phyloP scores from a whole-genome alignment of 2,329 filamentous ascomycete species.

The Fonsecaea pedrosoi region DNA sequence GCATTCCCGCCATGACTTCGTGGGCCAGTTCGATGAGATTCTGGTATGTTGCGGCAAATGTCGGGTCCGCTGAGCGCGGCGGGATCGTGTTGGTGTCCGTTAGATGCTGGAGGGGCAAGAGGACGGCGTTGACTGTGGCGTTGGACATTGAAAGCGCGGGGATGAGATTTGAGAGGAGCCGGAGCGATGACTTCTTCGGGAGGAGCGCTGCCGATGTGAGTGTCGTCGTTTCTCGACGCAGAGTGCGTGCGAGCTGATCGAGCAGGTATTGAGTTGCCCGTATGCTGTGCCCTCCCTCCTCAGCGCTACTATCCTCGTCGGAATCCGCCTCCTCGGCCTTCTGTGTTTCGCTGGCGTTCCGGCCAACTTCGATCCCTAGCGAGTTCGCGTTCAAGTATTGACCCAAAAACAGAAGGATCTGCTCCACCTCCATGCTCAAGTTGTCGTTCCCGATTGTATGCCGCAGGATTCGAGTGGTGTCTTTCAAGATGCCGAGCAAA shows the following conservation, averaged over 20 bases:
- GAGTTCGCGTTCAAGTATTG: conserved; percentile 67
- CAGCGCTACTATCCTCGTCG: conserved; percentile 51
- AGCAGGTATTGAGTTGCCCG: conserved; percentile 76
- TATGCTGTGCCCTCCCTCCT: conserved; percentile 55
- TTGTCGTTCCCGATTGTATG: conserved; percentile 71
- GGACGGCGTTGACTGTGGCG: conserved; percentile 68
- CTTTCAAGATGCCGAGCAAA: conserved; percentile 65
- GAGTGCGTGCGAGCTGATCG: conserved; percentile 75
- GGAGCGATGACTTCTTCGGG: conserved; percentile 77
- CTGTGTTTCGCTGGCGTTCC: conserved; percentile 50
- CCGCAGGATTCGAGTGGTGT: conserved; percentile 66
- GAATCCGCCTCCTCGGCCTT: conserved; percentile 48
- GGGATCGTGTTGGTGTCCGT: conserved; percentile 66
- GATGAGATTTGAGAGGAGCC: conserved; percentile 73
- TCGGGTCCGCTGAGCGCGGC: conserved; percentile 69
- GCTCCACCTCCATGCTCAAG: conserved; percentile 77
- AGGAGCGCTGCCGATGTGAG: conserved; percentile 67
- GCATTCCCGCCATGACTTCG: conserved; percentile 80
- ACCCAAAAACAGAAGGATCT: conserved; percentile 83
- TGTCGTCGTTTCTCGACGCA: conserved; percentile 75
- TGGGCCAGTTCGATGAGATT: conserved; percentile 73
- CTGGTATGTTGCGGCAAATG: conserved; percentile 73
- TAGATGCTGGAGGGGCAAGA: conserved; percentile 78
- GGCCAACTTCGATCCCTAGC: conserved; percentile 54
- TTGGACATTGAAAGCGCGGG: conserved; percentile 62